Evolutionary conservation across 805 yeast genomes (phyloP).

Genomic region (Kodamaea laetipori): DNA sequence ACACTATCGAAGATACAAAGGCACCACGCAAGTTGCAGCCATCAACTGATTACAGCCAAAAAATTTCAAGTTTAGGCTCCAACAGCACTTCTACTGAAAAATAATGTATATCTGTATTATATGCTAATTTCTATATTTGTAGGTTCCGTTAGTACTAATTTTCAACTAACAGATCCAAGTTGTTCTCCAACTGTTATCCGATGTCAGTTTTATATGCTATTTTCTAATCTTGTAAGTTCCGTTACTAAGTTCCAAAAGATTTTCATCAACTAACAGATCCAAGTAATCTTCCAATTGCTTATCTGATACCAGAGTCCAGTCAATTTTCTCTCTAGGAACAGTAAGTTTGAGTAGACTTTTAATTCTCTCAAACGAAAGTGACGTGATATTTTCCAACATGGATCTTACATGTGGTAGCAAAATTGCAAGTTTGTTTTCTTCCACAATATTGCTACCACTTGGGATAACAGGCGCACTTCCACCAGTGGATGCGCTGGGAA

Average conservation of each 20-base stretch:
- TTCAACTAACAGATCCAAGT: slow-evolving; percentile 44
- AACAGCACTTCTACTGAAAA: neutral
- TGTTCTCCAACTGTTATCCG: slow-evolving; percentile 45
- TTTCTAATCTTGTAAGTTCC: slow-evolving; percentile 36
- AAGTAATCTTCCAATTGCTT: slow-evolving; percentile 47
- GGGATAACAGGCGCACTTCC: neutral
- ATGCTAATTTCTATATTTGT: slow-evolving; percentile 2
- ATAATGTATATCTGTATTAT: slow-evolving; percentile 1
- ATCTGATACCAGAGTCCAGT: slow-evolving; percentile 37
- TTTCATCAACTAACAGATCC: slow-evolving; percentile 46
- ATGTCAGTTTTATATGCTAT: slow-evolving; percentile 22
- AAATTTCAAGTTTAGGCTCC: slow-evolving; percentile 15
- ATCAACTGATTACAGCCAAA: slow-evolving; percentile 24
- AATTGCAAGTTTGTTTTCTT: neutral
- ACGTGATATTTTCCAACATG: slow-evolving; percentile 59
- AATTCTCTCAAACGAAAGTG: slow-evolving; percentile 49
- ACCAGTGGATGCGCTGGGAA: neutral
- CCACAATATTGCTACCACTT: neutral
- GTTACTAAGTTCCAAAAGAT: slow-evolving; percentile 34
- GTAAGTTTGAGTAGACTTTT: slow-evolving; percentile 56
- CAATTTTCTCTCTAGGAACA: slow-evolving; percentile 51
- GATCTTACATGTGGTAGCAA: slow-evolving; percentile 53
- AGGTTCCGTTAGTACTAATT: too few relatives aligned
- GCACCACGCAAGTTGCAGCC: slow-evolving; percentile 30
- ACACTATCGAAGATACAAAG: slow-evolving; percentile 28